A percentile compares a stretch with the other conserved stretches of the same genome.
These are phyloP conservation scores for Agaricus bisporus DNA, from an alignment of 768 basidiomycete species.

Conservation along the genomic window DNA sequence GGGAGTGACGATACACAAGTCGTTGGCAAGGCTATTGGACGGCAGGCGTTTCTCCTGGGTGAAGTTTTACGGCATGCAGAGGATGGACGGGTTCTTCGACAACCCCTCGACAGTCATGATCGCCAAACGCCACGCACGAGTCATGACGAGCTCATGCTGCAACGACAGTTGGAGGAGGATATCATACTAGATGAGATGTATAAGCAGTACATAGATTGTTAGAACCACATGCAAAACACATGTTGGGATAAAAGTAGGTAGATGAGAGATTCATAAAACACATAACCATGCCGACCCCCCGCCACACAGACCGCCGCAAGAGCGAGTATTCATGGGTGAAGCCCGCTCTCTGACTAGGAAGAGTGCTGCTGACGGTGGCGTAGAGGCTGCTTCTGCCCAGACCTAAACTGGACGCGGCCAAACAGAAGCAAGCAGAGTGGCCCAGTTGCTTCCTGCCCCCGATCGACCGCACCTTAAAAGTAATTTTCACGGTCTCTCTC, in stretches of 20 bases:
- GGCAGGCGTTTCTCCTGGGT: conserved; percentile 8
- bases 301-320: conserved; percentile 13
- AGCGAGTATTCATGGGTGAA: conserved; percentile 26
- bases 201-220: conserved; percentile 34
- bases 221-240: conserved; percentile 5
- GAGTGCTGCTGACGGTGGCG: conserved; percentile 10
- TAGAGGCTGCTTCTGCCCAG: conserved; percentile 43
- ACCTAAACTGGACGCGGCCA: conserved; percentile 42
- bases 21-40: conserved; percentile 7
- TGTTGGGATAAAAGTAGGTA: conserved; percentile 8
- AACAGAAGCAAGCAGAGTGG: conserved; percentile 42
- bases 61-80: conserved; percentile 5
- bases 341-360: neutral
- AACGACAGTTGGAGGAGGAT: neutral
- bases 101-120: neutral
- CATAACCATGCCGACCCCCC: conserved; percentile 7
- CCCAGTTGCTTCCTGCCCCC: conserved; percentile 44
- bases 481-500: conserved; percentile 33
- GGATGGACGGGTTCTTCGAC: conserved; percentile 3
- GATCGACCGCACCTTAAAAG: conserved; percentile 47
- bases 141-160: neutral
- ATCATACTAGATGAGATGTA: conserved; percentile 28
- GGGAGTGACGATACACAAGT: neutral
- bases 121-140: neutral
- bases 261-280: neutral